Conservation (phyloP, 176 grass and related monocot genomes). For the Dactylis glomerata region DNA sequence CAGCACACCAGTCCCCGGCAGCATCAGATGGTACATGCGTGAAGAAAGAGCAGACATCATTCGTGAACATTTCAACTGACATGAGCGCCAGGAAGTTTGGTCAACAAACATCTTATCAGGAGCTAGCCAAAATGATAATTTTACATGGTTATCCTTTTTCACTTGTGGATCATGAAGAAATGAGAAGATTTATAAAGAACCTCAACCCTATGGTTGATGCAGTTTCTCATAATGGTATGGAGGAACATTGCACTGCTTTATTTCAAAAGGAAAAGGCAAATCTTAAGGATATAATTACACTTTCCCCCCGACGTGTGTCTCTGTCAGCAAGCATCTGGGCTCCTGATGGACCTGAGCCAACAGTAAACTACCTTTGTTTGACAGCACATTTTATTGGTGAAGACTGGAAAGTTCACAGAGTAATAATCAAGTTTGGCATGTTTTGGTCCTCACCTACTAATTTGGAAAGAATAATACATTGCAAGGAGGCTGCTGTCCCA, state of each 20-base stretch:
- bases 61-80: conserved; percentile 17
- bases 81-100: conserved; percentile 24
- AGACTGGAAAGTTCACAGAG: conserved; percentile 45
- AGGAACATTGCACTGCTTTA: conserved; percentile 38
- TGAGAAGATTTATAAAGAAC: conserved; percentile 42
- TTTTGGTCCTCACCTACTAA: conserved; percentile 42
- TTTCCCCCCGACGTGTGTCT: conserved; percentile 25
- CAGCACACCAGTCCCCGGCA: conserved; percentile 21
- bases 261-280: conserved; percentile 50
- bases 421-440: conserved; percentile 53
- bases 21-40: conserved; percentile 26
- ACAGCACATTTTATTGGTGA: conserved; percentile 47
- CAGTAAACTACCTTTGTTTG: conserved; percentile 53
- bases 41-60: conserved; percentile 37
- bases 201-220: conserved; percentile 34
- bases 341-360: conserved; percentile 25
- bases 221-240: conserved; percentile 31
- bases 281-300: conserved; percentile 34
- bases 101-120: conserved; percentile 36
- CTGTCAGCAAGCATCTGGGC: conserved; percentile 58
- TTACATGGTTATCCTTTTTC: conserved; percentile 48
- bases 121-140: conserved; percentile 43
- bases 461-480: conserved; percentile 54
- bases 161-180: conserved; percentile 55
- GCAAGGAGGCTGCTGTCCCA: conserved; percentile 34